Percentiles rank a stretch among this genome's conserved stretches.
phyloP scores from a whole-genome alignment of 1,284 basidiomycete species.

The Xerocomus minutiporus region DNA sequence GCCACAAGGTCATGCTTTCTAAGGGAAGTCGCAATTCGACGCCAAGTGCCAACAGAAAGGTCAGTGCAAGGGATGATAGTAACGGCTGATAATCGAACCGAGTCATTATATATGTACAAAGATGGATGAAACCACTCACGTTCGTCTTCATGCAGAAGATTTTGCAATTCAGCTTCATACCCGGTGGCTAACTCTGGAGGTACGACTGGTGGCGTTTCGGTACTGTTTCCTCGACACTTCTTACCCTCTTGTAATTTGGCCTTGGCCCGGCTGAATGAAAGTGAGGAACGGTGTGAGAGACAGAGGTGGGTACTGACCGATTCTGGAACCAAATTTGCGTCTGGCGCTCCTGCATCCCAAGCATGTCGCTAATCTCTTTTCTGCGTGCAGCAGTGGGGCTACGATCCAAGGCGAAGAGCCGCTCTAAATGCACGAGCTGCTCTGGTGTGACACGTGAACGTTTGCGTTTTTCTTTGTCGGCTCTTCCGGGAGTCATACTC shows the following conservation, averaged over 20 bases:
- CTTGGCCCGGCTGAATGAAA: constrained; percentile 61
- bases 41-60: constrained; percentile 71
- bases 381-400: constrained; percentile 67
- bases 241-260: constrained; percentile 67
- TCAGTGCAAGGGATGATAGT: constrained; percentile 71
- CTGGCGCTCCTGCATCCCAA: constrained; percentile 82
- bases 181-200: constrained; percentile 51
- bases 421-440: constrained; percentile 68
- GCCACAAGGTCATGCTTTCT: constrained; percentile 65
- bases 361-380: constrained; percentile 64
- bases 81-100: constrained; percentile 46
- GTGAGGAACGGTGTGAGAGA: constrained; percentile 1
- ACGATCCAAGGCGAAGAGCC: constrained; percentile 60
- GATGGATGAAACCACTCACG: constrained; percentile 39
- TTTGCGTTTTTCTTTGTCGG: constrained; percentile 63
- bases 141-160: constrained; percentile 68
- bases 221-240: constrained; percentile 36
- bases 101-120: constrained; percentile 7
- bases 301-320: constrained; percentile 42
- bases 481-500: constrained; percentile 11
- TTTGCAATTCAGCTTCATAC: constrained; percentile 56
- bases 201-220: constrained; percentile 44
- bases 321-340: constrained; percentile 88
- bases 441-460: constrained; percentile 72
- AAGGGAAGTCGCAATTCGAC: constrained; percentile 55